These are phyloP conservation scores for Chloris gayana DNA, from an alignment of 176 grass and related monocot genomes.

Conservation along the genomic window DNA sequence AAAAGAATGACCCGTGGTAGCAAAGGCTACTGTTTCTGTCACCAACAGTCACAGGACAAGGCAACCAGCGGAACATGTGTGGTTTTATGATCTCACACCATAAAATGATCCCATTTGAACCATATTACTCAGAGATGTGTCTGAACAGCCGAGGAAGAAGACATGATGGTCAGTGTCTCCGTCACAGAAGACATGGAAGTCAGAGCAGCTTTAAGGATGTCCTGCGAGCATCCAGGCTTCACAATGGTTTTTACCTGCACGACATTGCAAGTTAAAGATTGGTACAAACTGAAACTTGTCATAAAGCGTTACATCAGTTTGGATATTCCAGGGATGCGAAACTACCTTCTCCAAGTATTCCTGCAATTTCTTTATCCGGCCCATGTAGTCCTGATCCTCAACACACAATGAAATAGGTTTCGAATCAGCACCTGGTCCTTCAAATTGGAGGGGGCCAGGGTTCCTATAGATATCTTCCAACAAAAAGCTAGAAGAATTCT, in stretches of 20 bases:
- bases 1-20: slow-evolving; percentile 9
- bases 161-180: slow-evolving; percentile 77
- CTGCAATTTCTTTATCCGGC: slow-evolving; percentile 92
- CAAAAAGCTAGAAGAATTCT: slow-evolving; percentile 74
- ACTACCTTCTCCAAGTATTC: slow-evolving; percentile 92
- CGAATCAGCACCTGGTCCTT: slow-evolving; percentile 77
- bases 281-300: not conserved
- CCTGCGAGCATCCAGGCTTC: slow-evolving; percentile 96
- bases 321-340: not conserved
- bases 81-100: not conserved
- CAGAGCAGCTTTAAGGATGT: slow-evolving; percentile 87
- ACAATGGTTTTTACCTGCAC: slow-evolving; percentile 90
- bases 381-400: slow-evolving; percentile 99
- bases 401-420: slow-evolving; percentile 82
- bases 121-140: slow-evolving; percentile 37
- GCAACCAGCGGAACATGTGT: slow-evolving; percentile 4
- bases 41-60: slow-evolving; percentile 10
- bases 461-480: slow-evolving; percentile 99
- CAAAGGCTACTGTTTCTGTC: slow-evolving; percentile 21
- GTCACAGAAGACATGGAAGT: slow-evolving; percentile 90
- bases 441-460: slow-evolving; percentile 90
- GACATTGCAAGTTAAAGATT: not conserved
- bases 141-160: slow-evolving; percentile 58
- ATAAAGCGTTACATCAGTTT: not conserved
- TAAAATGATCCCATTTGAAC: not conserved